Conservation (phyloP, 2,329 filamentous ascomycete genomes). For the Curvularia verruculosa region DNA sequence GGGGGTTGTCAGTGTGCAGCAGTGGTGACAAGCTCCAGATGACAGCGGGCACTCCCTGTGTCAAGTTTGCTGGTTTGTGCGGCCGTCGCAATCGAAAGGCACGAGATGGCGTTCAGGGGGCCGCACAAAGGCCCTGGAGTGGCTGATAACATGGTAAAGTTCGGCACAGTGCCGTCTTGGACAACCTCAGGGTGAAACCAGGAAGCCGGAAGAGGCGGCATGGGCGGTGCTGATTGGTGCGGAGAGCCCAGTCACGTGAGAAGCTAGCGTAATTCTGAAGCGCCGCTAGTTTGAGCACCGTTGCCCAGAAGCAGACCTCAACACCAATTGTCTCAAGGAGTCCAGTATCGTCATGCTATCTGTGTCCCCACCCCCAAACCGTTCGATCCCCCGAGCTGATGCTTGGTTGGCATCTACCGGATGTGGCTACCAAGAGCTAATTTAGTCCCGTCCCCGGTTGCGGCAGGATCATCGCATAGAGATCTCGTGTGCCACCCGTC, state of each 20-base stretch:
- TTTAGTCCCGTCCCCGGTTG: slow-evolving; percentile 29
- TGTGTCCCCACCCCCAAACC: slow-evolving; percentile 17
- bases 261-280: slow-evolving; percentile 24
- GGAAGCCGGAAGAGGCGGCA: slow-evolving; percentile 19
- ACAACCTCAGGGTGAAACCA: slow-evolving; percentile 24
- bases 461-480: slow-evolving; percentile 38
- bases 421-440: slow-evolving; percentile 25
- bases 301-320: slow-evolving; percentile 32
- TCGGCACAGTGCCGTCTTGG: slow-evolving; percentile 15
- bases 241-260: slow-evolving; percentile 13
- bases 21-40: background rate
- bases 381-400: slow-evolving; percentile 22
- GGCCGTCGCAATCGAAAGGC: background rate
- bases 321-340: slow-evolving; percentile 51
- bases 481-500: slow-evolving; percentile 34
- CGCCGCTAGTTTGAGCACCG: slow-evolving; percentile 37
- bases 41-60: slow-evolving; percentile 16
- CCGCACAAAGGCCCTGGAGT: slow-evolving; percentile 10
- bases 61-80: slow-evolving; percentile 14
- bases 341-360: slow-evolving; percentile 34
- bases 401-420: slow-evolving; percentile 33
- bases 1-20: slow-evolving; percentile 1
- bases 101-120: background rate
- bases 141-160: slow-evolving; percentile 16
- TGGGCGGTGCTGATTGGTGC: slow-evolving; percentile 23